Evolutionary conservation across 2,329 filamentous ascomycete genomes (phyloP).

Genomic region (Fusarium tuaranense): DNA sequence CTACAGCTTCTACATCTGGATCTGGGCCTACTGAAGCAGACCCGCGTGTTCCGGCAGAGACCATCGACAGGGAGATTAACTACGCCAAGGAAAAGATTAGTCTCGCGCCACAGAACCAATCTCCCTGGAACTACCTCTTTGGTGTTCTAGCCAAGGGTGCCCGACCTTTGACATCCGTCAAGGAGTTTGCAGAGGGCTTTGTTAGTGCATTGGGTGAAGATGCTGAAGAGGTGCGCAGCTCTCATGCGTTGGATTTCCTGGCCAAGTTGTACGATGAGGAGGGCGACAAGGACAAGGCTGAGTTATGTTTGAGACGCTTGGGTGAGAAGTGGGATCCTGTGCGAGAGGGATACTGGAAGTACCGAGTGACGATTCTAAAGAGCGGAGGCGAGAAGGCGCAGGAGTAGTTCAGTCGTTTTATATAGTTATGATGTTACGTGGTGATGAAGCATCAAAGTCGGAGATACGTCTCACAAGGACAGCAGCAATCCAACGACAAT

Average conservation of each 20-base stretch:
- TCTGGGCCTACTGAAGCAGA: conserved; percentile 64
- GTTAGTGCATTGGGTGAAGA: conserved; percentile 60
- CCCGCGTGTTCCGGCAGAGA: conserved; percentile 66
- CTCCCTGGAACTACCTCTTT: conserved; percentile 91
- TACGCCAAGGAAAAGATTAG: conserved; percentile 80
- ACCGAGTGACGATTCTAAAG: conserved; percentile 48
- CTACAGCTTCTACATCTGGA: conserved; percentile 59
- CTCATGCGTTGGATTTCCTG: conserved; percentile 77
- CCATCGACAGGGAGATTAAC: conserved; percentile 80
- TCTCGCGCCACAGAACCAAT: conserved; percentile 91
- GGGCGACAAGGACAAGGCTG: conserved; percentile 71
- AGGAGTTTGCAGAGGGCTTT: conserved; percentile 64
- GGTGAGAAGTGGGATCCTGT: conserved; percentile 92
- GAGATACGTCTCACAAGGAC: background rate
- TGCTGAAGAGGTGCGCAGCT: conserved; percentile 67
- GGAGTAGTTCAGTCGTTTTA: conserved; percentile 12
- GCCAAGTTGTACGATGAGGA: conserved; percentile 74
- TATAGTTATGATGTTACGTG: background rate
- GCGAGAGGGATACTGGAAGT: conserved; percentile 92
- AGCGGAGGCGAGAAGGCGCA: conserved; percentile 3
- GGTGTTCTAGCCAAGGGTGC: conserved; percentile 79
- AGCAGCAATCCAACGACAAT: background rate
- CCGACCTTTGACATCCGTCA: conserved; percentile 58
- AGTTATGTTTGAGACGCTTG: conserved; percentile 77
- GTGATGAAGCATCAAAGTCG: background rate